Base-by-base conservation (phyloP, 352 stramenopile species). In the Phytophthora cactorum region DNA sequence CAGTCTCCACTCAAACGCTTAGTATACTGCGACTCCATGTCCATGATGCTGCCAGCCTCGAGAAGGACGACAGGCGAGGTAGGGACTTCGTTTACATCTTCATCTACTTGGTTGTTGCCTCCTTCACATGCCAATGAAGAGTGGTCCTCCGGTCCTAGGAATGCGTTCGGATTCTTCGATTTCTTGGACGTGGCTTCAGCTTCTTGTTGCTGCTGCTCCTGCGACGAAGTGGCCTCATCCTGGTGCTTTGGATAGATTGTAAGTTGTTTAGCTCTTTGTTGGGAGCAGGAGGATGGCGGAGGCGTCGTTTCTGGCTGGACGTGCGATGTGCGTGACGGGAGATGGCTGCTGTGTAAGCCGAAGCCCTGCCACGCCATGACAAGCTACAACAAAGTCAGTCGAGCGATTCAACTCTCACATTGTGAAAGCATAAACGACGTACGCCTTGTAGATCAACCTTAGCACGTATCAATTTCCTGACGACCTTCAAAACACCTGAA, bases 311-410 rank as follows among this genome's bases (percentile, higher is more conserved):
- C 52, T 45, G 52, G 58, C 59, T 66, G 34, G 34, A 10, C 28
- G 59, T 14, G 6, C 34, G 53, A 14, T 14, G 25, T 22, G 9
- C 34, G 45, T 32, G 53, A 27, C 25, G 31, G 53, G n/a, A 56
- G 58, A 25, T 59, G 52, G 11, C 65, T 67, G 10, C 50, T 59
- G 49, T 64, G 49, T 17, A 79, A 49, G 15, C 68, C 55, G 31
- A 76, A n/a, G 5, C 71, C 71, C 38, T 68, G 67, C 65, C 59
- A 72, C 8, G 63, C 57, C 58, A 74, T 59, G 12, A 74, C 63
- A 55, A 74, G 51, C 71, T 79, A 51, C 50, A 31, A 10, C 7
- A 47, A 22, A 7, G 5, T 69, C 31, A 68, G 59, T 7, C 22
- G 11, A 5, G 11, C 34, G 22, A 12, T 45, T 7, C 22, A 57